Evolutionary conservation across 768 basidiomycete species (phyloP), one percentile per base, ranked within the genome.

Genomic region (Mycena belliarum): DNA sequence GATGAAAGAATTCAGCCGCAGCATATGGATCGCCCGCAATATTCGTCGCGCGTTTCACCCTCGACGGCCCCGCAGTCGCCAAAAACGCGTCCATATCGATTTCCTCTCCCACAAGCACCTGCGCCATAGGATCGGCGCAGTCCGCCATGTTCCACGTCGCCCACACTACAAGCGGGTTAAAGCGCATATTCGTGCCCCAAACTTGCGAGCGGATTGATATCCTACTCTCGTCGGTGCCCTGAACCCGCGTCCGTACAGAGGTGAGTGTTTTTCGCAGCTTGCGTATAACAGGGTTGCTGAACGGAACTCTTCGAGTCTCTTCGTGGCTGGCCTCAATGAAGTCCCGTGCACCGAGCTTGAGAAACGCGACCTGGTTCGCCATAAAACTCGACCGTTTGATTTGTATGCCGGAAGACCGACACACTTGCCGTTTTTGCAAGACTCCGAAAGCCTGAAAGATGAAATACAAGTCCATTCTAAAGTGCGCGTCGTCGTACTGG

Each of bases 71-170:
- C 4, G 45, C 33, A 0, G 64, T 62, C 0, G 52, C 25, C 1
- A 57, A 4, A 47, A 82, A 81, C 0, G 57, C 1, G 49, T 83
- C 75, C 9, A 82, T 51, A 49, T 82, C 67, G 10, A 83, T 80
- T 0, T 76, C 63, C 28, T 69, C 70, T 0, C 82, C 79, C 0
- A 73, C 69, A 14, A 82, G 66, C 0, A 82, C 69, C 52, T 81
- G 79, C 0, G 73, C 76, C 23, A 82, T 68, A 0, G 79, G 80
- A 58, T 80, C 75, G 35, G 77, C 71, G 0, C 71, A 60, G 55
- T 82, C 76, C 0, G 62, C 44, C 0, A 74, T 75, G 47, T 79
- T 81, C 2, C 81, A 69, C 0, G 79, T 82, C 3, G 76, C 58
- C 79, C 80, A 82, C 0, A 81, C 23, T 1, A 47, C 59, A 0